Evolutionary conservation across 1,139 yeast genomes (phyloP).

Genomic region (Protomyces arabidopsidicola): DNA sequence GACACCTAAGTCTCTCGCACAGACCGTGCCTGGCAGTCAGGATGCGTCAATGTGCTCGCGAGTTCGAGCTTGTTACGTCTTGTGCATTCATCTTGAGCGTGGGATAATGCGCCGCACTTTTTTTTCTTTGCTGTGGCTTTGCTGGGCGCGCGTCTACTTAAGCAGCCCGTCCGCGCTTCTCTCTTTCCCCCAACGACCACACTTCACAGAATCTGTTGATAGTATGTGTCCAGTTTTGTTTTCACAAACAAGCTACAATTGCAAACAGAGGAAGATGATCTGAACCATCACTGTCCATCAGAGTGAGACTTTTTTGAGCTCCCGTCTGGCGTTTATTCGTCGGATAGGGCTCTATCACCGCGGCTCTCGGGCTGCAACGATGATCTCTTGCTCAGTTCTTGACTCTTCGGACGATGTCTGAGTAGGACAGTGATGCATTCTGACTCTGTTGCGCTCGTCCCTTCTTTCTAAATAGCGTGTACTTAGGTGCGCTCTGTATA

Average conservation of each 20-base stretch:
- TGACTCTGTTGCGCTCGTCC: neutral
- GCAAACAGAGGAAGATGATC: slow-evolving; percentile 1
- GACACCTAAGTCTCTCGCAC: neutral
- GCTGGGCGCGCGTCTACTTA: neutral
- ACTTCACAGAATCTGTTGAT: slow-evolving; percentile 1
- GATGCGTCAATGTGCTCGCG: neutral
- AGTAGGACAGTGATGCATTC: slow-evolving; percentile 3
- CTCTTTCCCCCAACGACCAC: neutral
- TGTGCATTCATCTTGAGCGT: neutral
- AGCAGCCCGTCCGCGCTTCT: neutral
- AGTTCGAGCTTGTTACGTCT: too few relatives aligned
- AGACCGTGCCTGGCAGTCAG: neutral
- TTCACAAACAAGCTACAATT: slow-evolving; percentile 1
- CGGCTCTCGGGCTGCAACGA: neutral
- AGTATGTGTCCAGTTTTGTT: slow-evolving; percentile 2
- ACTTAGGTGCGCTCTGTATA: neutral
- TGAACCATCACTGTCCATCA: slow-evolving; percentile 3
- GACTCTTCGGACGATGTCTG: slow-evolving; percentile 2
- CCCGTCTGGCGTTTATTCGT: neutral
- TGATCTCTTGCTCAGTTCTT: slow-evolving; percentile 2
- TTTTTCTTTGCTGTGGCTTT: neutral
- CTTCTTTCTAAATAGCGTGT: neutral
- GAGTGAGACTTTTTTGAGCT: neutral
- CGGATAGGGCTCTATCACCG: neutral
- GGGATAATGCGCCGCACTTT: neutral